Percentiles rank a stretch among this genome's conserved stretches.
phyloP scores from a whole-genome alignment of 163 green algal genomes.

The Trebouxia gelatinosa region DNA sequence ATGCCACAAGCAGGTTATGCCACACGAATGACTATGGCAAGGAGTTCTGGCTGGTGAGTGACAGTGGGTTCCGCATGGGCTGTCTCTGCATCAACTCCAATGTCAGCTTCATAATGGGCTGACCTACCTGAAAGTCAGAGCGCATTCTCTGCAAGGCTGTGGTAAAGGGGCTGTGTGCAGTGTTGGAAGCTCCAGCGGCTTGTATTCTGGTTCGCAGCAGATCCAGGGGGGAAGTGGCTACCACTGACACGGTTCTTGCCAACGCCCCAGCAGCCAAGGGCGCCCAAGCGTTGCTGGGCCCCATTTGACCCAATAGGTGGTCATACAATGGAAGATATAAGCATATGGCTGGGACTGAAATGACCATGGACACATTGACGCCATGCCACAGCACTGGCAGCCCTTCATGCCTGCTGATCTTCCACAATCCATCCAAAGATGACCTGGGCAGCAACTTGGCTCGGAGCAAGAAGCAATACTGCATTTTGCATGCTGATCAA shows the following conservation, averaged over 20 bases:
- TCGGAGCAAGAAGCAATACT: too few relatives aligned
- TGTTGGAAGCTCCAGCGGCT: not conserved
- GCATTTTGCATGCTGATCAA: too few relatives aligned
- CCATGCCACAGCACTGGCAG: conserved; percentile 81
- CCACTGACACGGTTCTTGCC: conserved; percentile 72
- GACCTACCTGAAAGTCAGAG: conserved; percentile 19
- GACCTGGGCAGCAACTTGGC: conserved; percentile 36
- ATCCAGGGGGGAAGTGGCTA: conserved; percentile 77
- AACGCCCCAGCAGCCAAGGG: conserved; percentile 75
- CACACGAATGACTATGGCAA: too few relatives aligned
- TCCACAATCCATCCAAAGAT: conserved; percentile 31
- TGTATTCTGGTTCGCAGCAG: conserved; percentile 32
- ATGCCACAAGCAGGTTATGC: too few relatives aligned
- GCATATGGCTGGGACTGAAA: conserved; percentile 72
- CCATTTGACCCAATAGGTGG: conserved; percentile 48
- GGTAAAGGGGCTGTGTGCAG: not conserved
- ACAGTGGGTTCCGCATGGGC: too few relatives aligned
- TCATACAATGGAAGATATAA: conserved; percentile 98
- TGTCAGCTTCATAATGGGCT: too few relatives aligned
- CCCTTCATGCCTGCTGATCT: conserved; percentile 70
- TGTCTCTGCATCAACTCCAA: too few relatives aligned
- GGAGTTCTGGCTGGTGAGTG: too few relatives aligned
- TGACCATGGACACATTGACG: conserved; percentile 77
- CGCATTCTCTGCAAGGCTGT: conserved; percentile 11
- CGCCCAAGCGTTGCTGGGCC: conserved; percentile 32